Base-by-base conservation (phyloP, 768 basidiomycete genomes). In the Mycena vitilis region DNA sequence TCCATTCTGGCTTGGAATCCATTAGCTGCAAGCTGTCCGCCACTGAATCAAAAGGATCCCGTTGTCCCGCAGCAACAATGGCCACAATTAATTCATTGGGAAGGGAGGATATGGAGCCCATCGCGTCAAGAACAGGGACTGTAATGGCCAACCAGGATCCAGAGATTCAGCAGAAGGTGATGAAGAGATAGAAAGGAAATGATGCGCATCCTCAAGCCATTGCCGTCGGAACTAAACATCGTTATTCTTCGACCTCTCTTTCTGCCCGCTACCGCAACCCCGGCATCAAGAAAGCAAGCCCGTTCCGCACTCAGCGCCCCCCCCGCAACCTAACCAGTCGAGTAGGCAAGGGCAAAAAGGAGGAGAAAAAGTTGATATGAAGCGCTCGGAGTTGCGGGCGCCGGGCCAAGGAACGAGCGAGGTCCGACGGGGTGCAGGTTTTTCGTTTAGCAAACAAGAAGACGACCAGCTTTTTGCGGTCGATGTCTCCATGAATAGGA, bases 361-460 rank as follows among this genome's bases (percentile, higher is more conserved):
- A 96, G 81, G 96, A 76, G 97, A 98, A 82, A 94, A n/a, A 78
- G 90, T 97, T 60, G 90, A 97, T 76, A 86, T 97, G 89, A 89
- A 57, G 89, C 96, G 73, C 81, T 84, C 54, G 89, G 88, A 3
- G 75, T 96, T 70, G 95, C 96, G 78, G 86, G 65, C 81, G n/a
- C n/a, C n/a, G n/a, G n/a, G n/a, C n/a, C n/a, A n/a, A n/a, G n/a
- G n/a, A 96, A 76, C 83, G 93, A 62, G 85, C 90, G 6, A 87
- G n/a, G n/a, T n/a, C n/a, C n/a, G n/a, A n/a, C 86, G 69, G 95
- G 95, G 94, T 95, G 74, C 69, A 88, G 78, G 18, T 51, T 30
- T 20, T 38, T 51, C 36, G 38, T 60, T 1, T 25, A 42, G 0
- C 61, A 88, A 90, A 75, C 88, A 89, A 74, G 83, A 84, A 52